phyloP scores from a whole-genome alignment of 495 filamentous ascomycete genomes.

The Glarea lozoyensis region DNA sequence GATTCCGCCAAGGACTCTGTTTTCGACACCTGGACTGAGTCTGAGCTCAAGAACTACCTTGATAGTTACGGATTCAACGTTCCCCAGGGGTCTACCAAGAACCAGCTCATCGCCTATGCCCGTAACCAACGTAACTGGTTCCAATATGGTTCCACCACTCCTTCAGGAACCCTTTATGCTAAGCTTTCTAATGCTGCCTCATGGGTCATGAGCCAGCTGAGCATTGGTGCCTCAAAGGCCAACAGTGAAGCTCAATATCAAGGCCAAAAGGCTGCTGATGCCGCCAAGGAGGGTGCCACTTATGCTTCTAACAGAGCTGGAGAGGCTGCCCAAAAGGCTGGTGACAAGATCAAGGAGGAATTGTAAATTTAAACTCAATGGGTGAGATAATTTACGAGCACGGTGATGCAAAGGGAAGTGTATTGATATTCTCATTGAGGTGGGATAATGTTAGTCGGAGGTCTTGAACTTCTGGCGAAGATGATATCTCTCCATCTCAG shows the following conservation, averaged over 20 bases:
- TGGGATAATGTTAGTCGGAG: no score
- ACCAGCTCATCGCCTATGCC: constrained; percentile 56
- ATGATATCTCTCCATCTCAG: background rate
- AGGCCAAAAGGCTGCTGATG: constrained; percentile 21
- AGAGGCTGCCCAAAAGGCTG: constrained; percentile 26
- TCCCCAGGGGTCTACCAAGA: constrained; percentile 58
- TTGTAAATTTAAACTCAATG: constrained; percentile 12
- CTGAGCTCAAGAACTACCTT: constrained; percentile 72
- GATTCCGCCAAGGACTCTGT: constrained; percentile 56
- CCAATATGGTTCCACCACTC: constrained; percentile 63
- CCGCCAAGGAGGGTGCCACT: constrained; percentile 20
- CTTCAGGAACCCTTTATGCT: constrained; percentile 54
- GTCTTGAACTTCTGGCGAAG: background rate
- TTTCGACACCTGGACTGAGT: constrained; percentile 76
- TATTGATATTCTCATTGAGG: background rate
- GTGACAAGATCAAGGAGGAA: constrained; percentile 22
- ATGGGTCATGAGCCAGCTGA: constrained; percentile 36
- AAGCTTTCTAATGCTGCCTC: constrained; percentile 46
- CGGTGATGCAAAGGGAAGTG: background rate
- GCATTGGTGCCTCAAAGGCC: constrained; percentile 54
- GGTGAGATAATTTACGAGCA: background rate
- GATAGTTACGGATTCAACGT: constrained; percentile 71
- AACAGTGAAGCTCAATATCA: constrained; percentile 41
- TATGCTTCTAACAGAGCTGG: constrained; percentile 22
- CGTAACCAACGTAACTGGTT: constrained; percentile 69